Evolutionary conservation across 139 green algal genomes (phyloP), one percentile per base, ranked within the genome.

Genomic region (Yamagishiella unicocca): DNA sequence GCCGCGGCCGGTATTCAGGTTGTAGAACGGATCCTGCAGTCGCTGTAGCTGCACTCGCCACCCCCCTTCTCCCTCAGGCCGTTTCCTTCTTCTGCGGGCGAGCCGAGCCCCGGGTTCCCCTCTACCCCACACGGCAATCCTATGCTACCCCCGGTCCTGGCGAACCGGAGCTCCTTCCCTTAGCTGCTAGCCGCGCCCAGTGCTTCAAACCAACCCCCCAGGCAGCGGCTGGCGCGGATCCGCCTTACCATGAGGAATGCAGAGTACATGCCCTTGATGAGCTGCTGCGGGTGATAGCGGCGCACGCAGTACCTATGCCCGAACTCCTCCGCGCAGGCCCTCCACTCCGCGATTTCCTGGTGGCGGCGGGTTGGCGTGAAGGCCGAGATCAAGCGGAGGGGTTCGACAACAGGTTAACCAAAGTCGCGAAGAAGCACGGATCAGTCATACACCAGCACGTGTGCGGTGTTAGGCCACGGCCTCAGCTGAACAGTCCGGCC

Each of bases 221-320:
- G 22, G 45, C 62, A 71, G 14, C 14, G 17, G 9, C 62, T 35
- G 14, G n/a, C 27, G 27, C 62, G 29, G 14, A 71, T 9, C 17
- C 62, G n/a, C 62, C 33, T 31, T 53, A 55, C 42, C 37, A 45
- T 64, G 64, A 55, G 55, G 38, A 93, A 91, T 40, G 88, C 83
- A 1, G 46, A 33, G 54, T 94, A 94, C 91, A 94, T 94, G 74
- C 91, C 92, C 80, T 94, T 95, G 25, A 95, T 78, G 24, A 95
- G 90, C 84, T 95, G 92, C 80, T 94, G 92, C 29, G 90, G 92
- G 53, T 89, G 35, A 80, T 90, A 94, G 8, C 73, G 66, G 24
- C 83, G 71, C 37, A 94, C 73, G 80, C 90, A 94, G 2, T 43
- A 25, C 21, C 42, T 45, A 25, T 78, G 31, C 38, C 62, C 86